phyloP scores from a whole-genome alignment of 495 filamentous ascomycete species.

The Diplogelasinospora grovesii region DNA sequence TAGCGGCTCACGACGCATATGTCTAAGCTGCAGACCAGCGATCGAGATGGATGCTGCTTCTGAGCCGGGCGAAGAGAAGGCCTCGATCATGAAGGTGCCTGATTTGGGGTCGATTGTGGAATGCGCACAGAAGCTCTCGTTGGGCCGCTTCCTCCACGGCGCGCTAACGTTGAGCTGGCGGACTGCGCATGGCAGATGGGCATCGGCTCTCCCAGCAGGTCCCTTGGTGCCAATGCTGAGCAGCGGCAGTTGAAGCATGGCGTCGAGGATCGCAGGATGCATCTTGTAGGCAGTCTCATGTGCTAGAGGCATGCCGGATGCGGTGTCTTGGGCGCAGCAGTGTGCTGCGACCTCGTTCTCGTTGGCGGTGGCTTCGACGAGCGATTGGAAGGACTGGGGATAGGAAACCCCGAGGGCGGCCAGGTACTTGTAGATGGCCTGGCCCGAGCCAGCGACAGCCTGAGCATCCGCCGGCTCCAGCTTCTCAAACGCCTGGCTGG shows the following conservation, averaged over 20 bases:
- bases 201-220: constrained; percentile 1
- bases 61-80: constrained; percentile 21
- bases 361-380: constrained; percentile 28
- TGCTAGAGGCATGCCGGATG: constrained; percentile 39
- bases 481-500: constrained; percentile 7
- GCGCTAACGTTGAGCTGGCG: constrained; percentile 23
- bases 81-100: constrained; percentile 23
- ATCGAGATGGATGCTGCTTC: constrained; percentile 24
- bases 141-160: constrained; percentile 19
- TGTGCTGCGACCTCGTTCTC: constrained; percentile 25
- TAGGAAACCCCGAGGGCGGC: constrained; percentile 21
- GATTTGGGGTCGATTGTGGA: constrained; percentile 20
- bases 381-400: constrained; percentile 34
- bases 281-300: constrained; percentile 38
- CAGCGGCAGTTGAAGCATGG: constrained; percentile 34
- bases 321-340: constrained; percentile 39
- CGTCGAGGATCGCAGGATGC: constrained; percentile 42
- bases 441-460: constrained; percentile 1
- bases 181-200: constrained; percentile 21
- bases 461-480: constrained; percentile 4
- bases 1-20: constrained; percentile 4
- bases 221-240: constrained; percentile 16
- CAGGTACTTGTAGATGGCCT: constrained; percentile 14
- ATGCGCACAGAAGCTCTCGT: constrained; percentile 24
- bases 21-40: constrained; percentile 21